phyloP scores from a whole-genome alignment of 1,284 basidiomycete genomes.

The Rhizoctonia solani region DNA sequence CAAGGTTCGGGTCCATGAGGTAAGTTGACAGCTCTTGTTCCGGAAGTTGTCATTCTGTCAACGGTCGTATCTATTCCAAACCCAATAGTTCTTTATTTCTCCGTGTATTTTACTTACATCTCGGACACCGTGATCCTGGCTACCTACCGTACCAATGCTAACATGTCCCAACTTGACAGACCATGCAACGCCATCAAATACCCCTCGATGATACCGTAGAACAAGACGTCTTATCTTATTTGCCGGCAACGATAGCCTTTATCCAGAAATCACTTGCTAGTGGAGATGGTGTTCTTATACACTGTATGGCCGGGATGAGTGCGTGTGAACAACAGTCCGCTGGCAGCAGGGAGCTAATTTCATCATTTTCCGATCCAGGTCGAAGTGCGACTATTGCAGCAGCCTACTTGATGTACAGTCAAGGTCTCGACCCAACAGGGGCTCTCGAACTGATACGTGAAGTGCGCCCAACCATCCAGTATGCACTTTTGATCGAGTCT shows the following conservation, averaged over 20 bases:
- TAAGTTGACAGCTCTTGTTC: constrained; percentile 45
- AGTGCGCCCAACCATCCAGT: constrained; percentile 71
- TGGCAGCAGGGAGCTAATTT: not conserved
- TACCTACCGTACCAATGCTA: no score
- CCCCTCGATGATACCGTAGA: constrained; percentile 70
- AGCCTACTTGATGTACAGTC: constrained; percentile 81
- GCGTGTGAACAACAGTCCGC: constrained; percentile 46
- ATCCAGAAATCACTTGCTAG: constrained; percentile 76
- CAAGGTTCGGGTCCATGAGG: constrained; percentile 64
- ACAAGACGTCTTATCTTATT: constrained; percentile 73
- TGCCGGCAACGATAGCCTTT: constrained; percentile 77
- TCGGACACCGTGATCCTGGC: no score
- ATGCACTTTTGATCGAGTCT: constrained; percentile 44
- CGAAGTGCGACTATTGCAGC: constrained; percentile 80
- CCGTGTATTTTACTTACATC: no score
- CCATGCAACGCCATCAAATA: constrained; percentile 71
- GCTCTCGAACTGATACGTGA: constrained; percentile 70
- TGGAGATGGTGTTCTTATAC: constrained; percentile 76
- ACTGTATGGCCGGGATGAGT: constrained; percentile 88
- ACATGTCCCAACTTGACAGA: constrained; percentile 49
- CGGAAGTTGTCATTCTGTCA: no score
- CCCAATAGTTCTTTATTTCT: no score
- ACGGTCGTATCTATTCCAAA: no score
- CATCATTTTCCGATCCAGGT: constrained; percentile 51
- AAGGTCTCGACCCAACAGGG: constrained; percentile 62